A percentile compares a stretch with the other conserved stretches of the same genome.
phyloP scores from a whole-genome alignment of 768 basidiomycete genomes.

The Russula abietina region DNA sequence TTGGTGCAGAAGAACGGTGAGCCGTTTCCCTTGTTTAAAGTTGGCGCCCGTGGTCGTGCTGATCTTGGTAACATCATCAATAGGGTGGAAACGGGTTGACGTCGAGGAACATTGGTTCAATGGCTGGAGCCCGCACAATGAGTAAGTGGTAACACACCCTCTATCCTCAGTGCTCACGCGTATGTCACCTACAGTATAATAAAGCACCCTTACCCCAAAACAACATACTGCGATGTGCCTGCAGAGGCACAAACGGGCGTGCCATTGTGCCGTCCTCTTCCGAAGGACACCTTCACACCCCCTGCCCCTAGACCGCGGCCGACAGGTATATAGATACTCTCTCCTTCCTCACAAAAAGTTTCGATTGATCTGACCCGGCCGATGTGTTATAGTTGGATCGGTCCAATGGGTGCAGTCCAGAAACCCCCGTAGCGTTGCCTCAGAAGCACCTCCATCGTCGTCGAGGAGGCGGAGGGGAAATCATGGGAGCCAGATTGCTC shows the following conservation, averaged over 20 bases:
- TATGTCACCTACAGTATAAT: constrained; percentile 28
- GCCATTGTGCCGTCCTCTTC: constrained; percentile 42
- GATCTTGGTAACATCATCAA: not conserved
- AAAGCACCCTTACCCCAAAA: constrained; percentile 38
- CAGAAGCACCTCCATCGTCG: not conserved
- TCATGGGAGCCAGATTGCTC: not conserved
- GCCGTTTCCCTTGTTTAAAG: constrained; percentile 11
- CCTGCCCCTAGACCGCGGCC: constrained; percentile 30
- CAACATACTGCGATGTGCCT: constrained; percentile 37
- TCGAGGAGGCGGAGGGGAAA: not conserved
- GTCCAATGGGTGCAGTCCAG: constrained; percentile 22
- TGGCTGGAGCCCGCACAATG: constrained; percentile 30
- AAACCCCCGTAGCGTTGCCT: no score
- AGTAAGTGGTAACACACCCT: constrained; percentile 23
- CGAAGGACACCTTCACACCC: constrained; percentile 29
- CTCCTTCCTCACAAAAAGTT: not conserved
- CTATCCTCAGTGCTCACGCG: constrained; percentile 4
- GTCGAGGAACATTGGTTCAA: constrained; percentile 42
- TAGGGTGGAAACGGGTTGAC: constrained; percentile 45
- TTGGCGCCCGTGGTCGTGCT: not conserved
- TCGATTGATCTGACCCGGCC: not conserved
- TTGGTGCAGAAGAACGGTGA: constrained; percentile 42
- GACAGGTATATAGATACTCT: constrained; percentile 28
- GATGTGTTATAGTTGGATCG: constrained; percentile 18
- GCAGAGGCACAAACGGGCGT: constrained; percentile 36